Evolutionary conservation across 495 filamentous ascomycete genomes (phyloP), one percentile per base, ranked within the genome.

Genomic region (Chaetomidium leptoderma): DNA sequence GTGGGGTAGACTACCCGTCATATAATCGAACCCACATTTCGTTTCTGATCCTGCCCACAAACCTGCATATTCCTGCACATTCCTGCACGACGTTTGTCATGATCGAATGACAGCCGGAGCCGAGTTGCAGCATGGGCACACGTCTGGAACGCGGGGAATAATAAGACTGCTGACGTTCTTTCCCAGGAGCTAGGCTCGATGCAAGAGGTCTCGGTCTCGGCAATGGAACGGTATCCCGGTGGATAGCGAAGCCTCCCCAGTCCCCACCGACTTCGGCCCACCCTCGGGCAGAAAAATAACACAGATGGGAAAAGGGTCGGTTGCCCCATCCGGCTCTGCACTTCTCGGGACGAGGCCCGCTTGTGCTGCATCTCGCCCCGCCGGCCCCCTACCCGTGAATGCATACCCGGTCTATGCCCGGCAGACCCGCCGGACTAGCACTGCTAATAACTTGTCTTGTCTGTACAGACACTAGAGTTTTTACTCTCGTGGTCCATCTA

Each of bases 321-420:
- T n/a, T n/a, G n/a, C n/a, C n/a, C n/a, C n/a, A n/a, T n/a, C n/a
- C 40, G 40, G 40, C 5, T 11, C 2, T 19, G 6, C 21, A 21
- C 6, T 5, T 1, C 17, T 39, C 48, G 48, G 48, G 19, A 51
- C 9, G 32, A 30, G 3, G 13, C 33, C 33, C 19, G 21, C 48
- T 33, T 13, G 11, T 44, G 33, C 47, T 13, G 21, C 16, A 7
- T 11, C 23, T 21, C 8, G 3, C 16, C 21, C 33, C 13, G 6
- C 21, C 11, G 32, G 26, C 14, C 32, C 33, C 23, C 8, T 8
- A 3, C 16, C 3, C n/a, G n/a, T n/a, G n/a, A n/a, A 23, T 16
- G 11, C 17, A 53, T 37, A 8, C 21, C 51, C 51, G 51, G 51
- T 30, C 51, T 53, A 53, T 37, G 3, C 27, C 37, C 51, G 51